A percentile compares a stretch with the other conserved stretches of the same genome.
These are phyloP conservation scores for Yarrowia yakushimensis DNA, from an alignment of 805 yeast genomes.

Conservation along the genomic window DNA sequence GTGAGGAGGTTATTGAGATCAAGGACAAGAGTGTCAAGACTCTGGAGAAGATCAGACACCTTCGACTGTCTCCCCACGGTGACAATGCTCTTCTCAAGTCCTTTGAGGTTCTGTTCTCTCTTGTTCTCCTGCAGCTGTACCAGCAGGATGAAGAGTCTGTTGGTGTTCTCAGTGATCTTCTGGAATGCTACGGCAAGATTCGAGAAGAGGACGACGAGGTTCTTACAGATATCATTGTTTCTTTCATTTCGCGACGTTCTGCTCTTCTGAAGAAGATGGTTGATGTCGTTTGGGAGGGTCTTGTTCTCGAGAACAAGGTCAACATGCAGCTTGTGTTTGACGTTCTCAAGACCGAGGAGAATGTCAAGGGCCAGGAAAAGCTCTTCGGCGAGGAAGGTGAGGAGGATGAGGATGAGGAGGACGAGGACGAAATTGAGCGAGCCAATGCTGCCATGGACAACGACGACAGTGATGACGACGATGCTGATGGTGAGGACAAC, in stretches of 20 bases:
- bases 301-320: conserved; percentile 46
- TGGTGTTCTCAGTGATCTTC: conserved; percentile 67
- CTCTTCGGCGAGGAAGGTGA: conserved; percentile 66
- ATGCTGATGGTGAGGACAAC: conserved; percentile 38
- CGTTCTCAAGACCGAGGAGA: conserved; percentile 64
- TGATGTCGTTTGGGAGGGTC: conserved; percentile 54
- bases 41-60: conserved; percentile 45
- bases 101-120: conserved; percentile 72
- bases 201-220: conserved; percentile 40
- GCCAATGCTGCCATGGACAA: conserved; percentile 37
- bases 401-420: conserved; percentile 46
- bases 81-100: conserved; percentile 50
- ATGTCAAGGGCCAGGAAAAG: conserved; percentile 71
- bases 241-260: conserved; percentile 56
- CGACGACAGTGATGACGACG: conserved; percentile 39
- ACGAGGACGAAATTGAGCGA: conserved; percentile 37
- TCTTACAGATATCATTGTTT: conserved; percentile 56
- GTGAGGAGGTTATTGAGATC: conserved; percentile 45
- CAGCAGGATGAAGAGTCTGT: conserved; percentile 72
- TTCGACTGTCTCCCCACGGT: conserved; percentile 39
- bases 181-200: conserved; percentile 51
- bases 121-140: conserved; percentile 72
- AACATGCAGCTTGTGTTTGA: conserved; percentile 49
- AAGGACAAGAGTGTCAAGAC: conserved; percentile 49
- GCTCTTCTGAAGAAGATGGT: conserved; percentile 56